Evolutionary conservation across 495 filamentous ascomycete genomes (phyloP), one percentile per base, ranked within the genome.

Genomic region (Hyaloscypha variabilis): DNA sequence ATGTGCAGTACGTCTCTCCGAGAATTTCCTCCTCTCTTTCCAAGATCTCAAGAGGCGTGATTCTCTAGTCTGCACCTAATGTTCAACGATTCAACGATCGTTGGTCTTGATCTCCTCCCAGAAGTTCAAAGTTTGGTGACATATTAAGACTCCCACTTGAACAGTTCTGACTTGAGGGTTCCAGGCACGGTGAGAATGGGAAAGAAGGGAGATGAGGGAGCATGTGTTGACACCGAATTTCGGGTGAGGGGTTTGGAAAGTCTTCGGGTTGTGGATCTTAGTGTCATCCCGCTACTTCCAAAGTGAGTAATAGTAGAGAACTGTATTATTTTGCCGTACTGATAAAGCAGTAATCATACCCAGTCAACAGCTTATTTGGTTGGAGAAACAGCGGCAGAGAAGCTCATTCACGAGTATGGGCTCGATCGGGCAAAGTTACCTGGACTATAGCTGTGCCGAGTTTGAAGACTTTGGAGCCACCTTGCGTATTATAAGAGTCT

Each of bases 201-300:
- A 0, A 74, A 68, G 34, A 58, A 52, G 30, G 74, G 72, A 2
- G 77, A 77, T 36, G 13, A 52, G 1, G 70, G 72, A 36, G 78
- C 80, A 1, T 80, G 76, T 5, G 78, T 85, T 25, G 81, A 85
- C 66, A 72, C 58, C 1, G 54, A 73, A 1, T 82, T 83, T 61
- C 71, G 72, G 34, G 79, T 85, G 1, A 65, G 75, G 14, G 83
- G 81, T 0, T 62, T 83, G 21, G 62, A 80, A 36, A 69, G 68
- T 1, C 64, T 87, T 58, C 74, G 83, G 8, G 78, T 86, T 5
- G 81, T 77, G 19, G 84, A 87, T 77, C 77, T 82, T 73, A 83
- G 80, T 61, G 77, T 82, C 42, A 74, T 83, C 19, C 83, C 25
- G 6, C n/a, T 54, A 2, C 25, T 74, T 13, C 72, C 73, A 24